Evolutionary conservation across 192 early-diverging fungal genomes (phyloP).

Genomic region (Dissophora ornata): DNA sequence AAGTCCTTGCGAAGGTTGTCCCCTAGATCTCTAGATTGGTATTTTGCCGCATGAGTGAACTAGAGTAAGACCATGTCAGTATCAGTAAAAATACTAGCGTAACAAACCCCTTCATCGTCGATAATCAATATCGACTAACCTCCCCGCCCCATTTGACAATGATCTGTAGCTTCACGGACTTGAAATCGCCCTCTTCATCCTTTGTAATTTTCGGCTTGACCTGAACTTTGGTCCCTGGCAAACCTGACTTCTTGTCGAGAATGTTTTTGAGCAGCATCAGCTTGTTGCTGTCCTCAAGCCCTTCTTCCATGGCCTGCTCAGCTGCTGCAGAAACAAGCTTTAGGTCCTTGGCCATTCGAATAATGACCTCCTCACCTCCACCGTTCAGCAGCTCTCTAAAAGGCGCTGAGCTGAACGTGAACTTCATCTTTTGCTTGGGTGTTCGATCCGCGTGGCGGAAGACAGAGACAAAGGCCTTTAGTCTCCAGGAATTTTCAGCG

Average conservation of each 20-base stretch:
- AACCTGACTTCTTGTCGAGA: slow-evolving; percentile 79
- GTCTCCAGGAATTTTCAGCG: slow-evolving; percentile 87
- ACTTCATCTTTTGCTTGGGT: slow-evolving; percentile 98
- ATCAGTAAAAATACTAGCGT: too few relatives aligned
- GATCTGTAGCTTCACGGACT: slow-evolving; percentile 81
- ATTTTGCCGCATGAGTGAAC: slow-evolving; percentile 93
- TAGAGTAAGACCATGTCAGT: slow-evolving; percentile 27
- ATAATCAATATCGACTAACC: too few relatives aligned
- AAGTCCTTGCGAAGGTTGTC: slow-evolving; percentile 94
- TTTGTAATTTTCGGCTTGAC: slow-evolving; percentile 83
- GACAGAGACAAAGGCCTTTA: slow-evolving; percentile 94
- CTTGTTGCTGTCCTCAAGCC: slow-evolving; percentile 62
- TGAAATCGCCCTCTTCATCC: slow-evolving; percentile 45
- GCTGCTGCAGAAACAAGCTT: slow-evolving; percentile 73
- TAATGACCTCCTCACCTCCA: slow-evolving; percentile 79
- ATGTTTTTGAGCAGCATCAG: slow-evolving; percentile 79
- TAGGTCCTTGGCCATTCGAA: slow-evolving; percentile 80
- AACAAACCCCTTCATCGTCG: too few relatives aligned
- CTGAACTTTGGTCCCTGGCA: slow-evolving; percentile 94
- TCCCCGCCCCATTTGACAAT: slow-evolving; percentile 98
- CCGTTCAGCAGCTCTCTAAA: slow-evolving; percentile 80
- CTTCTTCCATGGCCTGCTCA: slow-evolving; percentile 61
- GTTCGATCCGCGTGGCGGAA: slow-evolving; percentile 96
- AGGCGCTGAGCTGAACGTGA: slow-evolving; percentile 74
- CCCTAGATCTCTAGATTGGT: slow-evolving; percentile 92